Evolutionary conservation across 805 yeast species (phyloP).

Genomic region (Naumovozyma baii): DNA sequence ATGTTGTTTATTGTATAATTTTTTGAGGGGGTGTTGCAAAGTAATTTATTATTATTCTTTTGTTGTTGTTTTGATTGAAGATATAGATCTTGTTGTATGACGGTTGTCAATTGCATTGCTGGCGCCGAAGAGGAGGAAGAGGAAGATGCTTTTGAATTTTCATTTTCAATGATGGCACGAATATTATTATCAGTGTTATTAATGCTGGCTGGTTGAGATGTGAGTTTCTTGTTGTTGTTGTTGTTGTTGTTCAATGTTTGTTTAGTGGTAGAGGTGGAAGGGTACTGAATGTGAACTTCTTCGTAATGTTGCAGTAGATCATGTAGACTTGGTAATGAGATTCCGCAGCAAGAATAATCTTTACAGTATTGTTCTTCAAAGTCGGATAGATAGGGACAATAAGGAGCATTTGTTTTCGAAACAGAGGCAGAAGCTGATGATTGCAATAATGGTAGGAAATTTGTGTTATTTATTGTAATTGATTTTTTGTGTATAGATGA

Average conservation of each 20-base stretch:
- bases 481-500: not conserved
- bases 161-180: conserved; percentile 2
- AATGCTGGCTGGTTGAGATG: no score
- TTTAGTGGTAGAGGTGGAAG: conserved; percentile 37
- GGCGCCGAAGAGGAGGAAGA: not conserved
- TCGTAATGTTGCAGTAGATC: conserved; percentile 91
- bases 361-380: conserved; percentile 93
- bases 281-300: conserved; percentile 60
- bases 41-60: not conserved
- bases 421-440: not conserved
- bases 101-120: no score
- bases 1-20: not conserved
- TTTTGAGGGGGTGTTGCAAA: not conserved
- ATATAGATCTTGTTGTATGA: not conserved
- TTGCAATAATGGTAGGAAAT: not conserved
- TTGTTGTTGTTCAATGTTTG: not conserved
- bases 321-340: conserved; percentile 82
- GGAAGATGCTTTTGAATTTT: not conserved
- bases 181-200: conserved; percentile 14
- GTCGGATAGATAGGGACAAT: conserved; percentile 77
- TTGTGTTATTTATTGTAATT: not conserved
- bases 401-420: conserved; percentile 3
- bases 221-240: not conserved
- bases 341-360: conserved; percentile 95
- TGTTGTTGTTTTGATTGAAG: not conserved